phyloP scores from a whole-genome alignment of 2,329 filamentous ascomycete genomes.

The Triangularia setosa region DNA sequence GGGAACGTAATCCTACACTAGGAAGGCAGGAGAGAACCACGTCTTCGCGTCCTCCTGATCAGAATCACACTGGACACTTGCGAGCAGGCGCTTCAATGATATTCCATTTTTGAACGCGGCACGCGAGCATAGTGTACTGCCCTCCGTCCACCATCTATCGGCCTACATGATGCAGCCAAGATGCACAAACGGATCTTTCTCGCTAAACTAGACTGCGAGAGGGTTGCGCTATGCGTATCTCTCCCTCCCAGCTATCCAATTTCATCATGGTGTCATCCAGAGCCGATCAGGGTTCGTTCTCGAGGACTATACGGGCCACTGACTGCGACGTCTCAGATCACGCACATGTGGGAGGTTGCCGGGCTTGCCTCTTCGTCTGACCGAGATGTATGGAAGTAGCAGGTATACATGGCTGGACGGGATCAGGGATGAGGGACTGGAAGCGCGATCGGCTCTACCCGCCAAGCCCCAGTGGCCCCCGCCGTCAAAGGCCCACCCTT shows the following conservation, averaged over 20 bases:
- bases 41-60: neutral
- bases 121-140: neutral
- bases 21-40: too few relatives aligned
- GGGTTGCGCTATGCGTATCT: neutral
- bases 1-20: too few relatives aligned
- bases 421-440: neutral
- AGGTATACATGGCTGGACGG: neutral
- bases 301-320: neutral
- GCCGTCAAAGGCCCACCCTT: slow-evolving; percentile 1
- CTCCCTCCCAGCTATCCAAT: neutral
- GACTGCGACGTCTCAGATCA: neutral
- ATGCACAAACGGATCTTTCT: neutral
- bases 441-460: slow-evolving; percentile 8
- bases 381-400: neutral
- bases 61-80: neutral
- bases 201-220: neutral
- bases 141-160: neutral
- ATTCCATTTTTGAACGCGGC: neutral
- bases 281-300: too few relatives aligned
- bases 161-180: neutral
- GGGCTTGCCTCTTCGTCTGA: neutral
- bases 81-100: neutral
- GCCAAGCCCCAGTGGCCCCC: slow-evolving; percentile 9
- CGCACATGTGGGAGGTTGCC: neutral
- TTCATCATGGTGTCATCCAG: neutral